Evolutionary conservation across 768 basidiomycete genomes (phyloP), one percentile per base, ranked within the genome.

Genomic region (Daedaleopsis sinensis): DNA sequence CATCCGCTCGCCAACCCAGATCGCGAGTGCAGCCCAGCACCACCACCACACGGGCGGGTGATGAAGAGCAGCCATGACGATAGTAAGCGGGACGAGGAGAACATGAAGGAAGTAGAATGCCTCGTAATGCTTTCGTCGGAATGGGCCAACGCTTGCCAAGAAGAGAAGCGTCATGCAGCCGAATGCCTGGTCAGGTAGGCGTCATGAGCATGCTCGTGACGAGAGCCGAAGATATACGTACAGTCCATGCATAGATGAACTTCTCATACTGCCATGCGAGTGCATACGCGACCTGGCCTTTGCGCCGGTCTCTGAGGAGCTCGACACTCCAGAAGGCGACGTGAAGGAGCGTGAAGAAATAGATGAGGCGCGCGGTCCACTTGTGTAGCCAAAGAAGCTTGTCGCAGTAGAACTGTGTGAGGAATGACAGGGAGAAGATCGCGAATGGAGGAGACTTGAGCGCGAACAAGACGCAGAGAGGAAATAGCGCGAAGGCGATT

Each of bases 371-470:
- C 1, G 87, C 91, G 5, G 82, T 75, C 86, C 90, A 90, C 27
- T 83, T 82, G 72, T 93, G 91, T 8, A 91, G 75, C 73, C 84
- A 80, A 5, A 84, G 80, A 11, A 92, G 82, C 70, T 90, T 90
- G 78, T 93, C 91, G 67, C 88, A 89, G 66, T 85, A 82, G n/a
- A 91, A 65, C 57, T 89, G 85, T 43, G 82, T 81, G 59, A 84
- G 76, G 63, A 82, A 82, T 0, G 85, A 80, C 55, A 87, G 72
- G 51, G 91, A 83, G 65, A 91, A 84, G 52, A 91, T 67, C 58
- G 90, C 90, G 67, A 91, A 87, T 0, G 91, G 89, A 12, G 86
- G 82, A 35, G 80, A 80, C 70, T 87, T 93, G 71, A 93, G 79
- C 10, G 86, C 89, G 62, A 91, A 80, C 15, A 90, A 78, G 59